phyloP scores from a whole-genome alignment of 2,329 filamentous ascomycete species.

The Leptoxyphium fumago region DNA sequence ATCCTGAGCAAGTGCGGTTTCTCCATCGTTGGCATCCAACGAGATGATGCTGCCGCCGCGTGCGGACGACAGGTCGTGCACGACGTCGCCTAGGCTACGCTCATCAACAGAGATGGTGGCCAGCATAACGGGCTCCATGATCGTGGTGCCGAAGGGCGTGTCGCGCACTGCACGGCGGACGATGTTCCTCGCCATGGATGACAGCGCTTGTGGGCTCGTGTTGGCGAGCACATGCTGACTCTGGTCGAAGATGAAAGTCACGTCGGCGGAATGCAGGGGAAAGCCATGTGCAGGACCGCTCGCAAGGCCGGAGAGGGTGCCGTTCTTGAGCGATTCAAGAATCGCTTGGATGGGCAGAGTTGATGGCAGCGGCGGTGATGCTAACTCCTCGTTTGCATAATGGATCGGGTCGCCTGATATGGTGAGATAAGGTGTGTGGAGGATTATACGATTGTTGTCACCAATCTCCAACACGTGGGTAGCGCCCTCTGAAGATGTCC shows the following conservation, averaged over 20 bases:
- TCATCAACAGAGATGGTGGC: constrained; percentile 79
- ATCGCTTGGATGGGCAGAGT: constrained; percentile 36
- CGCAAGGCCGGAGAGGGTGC: constrained; percentile 67
- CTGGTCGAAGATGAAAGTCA: constrained; percentile 56
- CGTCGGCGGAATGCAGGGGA: constrained; percentile 61
- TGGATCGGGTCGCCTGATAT: constrained; percentile 25
- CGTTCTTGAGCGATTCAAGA: constrained; percentile 52
- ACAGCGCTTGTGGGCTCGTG: constrained; percentile 52
- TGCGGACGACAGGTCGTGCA: constrained; percentile 64
- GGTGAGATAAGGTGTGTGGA: constrained; percentile 38
- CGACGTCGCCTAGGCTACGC: constrained; percentile 61
- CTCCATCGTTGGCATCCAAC: constrained; percentile 38
- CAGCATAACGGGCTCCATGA: constrained; percentile 91
- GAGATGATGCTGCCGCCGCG: constrained; percentile 62
- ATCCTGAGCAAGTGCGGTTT: constrained; percentile 16
- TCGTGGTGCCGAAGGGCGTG: constrained; percentile 41
- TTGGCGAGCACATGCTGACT: constrained; percentile 49
- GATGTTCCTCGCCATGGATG: constrained; percentile 51
- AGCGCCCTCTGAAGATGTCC: not conserved
- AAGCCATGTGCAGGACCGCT: constrained; percentile 70
- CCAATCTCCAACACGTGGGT: not conserved
- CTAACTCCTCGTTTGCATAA: constrained; percentile 28
- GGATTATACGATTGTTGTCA: constrained; percentile 57
- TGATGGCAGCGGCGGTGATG: constrained; percentile 21
- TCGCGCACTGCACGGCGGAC: constrained; percentile 55